These are phyloP conservation scores for Radiomyces spectabilis DNA, from an alignment of 192 early-diverging fungal genomes.

Conservation along the genomic window DNA sequence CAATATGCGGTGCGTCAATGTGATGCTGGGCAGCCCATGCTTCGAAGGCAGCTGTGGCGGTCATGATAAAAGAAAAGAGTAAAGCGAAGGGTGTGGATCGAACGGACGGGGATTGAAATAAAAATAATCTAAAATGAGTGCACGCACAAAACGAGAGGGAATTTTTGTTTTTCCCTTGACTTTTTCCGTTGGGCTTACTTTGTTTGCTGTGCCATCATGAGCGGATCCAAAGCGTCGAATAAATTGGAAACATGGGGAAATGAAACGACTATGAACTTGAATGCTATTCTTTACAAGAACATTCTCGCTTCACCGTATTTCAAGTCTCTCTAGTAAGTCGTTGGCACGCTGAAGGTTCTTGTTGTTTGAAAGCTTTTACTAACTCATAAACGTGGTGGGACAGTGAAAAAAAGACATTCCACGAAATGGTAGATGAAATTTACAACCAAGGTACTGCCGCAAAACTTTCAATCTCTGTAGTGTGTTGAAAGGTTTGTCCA, in stretches of 20 bases:
- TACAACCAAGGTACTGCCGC: slow-evolving; percentile 49
- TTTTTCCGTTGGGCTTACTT: background rate
- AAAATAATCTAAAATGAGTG: background rate
- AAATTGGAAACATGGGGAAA: slow-evolving; percentile 65
- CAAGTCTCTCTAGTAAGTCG: slow-evolving; percentile 58
- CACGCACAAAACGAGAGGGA: background rate
- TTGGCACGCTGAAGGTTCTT: background rate
- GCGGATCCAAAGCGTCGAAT: slow-evolving; percentile 42
- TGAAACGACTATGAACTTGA: slow-evolving; percentile 77
- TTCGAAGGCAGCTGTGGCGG: background rate
- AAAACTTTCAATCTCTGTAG: slow-evolving; percentile 30
- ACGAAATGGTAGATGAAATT: slow-evolving; percentile 73
- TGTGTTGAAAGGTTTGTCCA: slow-evolving; percentile 4
- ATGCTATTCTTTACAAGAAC: slow-evolving; percentile 61
- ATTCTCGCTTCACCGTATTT: slow-evolving; percentile 73
- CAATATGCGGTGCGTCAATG: background rate
- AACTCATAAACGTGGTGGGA: background rate
- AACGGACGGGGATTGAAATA: too few species aligned
- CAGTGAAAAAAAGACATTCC: slow-evolving; percentile 66
- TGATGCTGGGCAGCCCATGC: slow-evolving; percentile 1
- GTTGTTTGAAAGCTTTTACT: background rate
- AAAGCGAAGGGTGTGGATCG: too few species aligned
- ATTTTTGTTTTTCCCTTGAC: background rate
- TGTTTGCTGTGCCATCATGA: background rate
- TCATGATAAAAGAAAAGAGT: background rate